These are phyloP conservation scores for Zygoascus ofunaensis DNA, from an alignment of 805 yeast genomes.

Conservation along the genomic window DNA sequence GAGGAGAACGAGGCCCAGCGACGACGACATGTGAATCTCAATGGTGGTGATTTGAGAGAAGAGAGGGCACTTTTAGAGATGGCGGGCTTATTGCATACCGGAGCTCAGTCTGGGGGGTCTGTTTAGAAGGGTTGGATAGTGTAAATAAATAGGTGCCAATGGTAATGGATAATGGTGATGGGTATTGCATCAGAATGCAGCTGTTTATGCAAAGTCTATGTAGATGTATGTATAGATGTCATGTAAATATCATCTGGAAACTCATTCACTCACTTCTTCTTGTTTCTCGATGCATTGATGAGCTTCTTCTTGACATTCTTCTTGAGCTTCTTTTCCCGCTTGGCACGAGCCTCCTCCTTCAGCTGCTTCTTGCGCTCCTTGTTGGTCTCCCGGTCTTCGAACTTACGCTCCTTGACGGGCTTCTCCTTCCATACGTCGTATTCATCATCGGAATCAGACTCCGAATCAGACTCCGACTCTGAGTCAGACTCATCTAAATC, in stretches of 20 bases:
- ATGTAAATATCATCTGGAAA: no score
- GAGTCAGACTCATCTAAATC: slow-evolving; percentile 30
- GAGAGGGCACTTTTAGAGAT: slow-evolving; percentile 78
- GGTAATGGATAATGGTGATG: neutral
- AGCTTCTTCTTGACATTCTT: slow-evolving; percentile 74
- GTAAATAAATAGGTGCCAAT: neutral
- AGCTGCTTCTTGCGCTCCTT: slow-evolving; percentile 64
- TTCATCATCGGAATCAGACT: slow-evolving; percentile 26
- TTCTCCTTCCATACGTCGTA: slow-evolving; percentile 40
- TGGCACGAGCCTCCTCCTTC: slow-evolving; percentile 71
- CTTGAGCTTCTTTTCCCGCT: slow-evolving; percentile 72
- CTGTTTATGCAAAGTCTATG: no score
- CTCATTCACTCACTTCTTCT: neutral
- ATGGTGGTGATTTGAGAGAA: slow-evolving; percentile 50
- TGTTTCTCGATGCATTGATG: slow-evolving; percentile 34
- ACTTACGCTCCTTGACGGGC: slow-evolving; percentile 57
- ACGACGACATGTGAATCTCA: slow-evolving; percentile 59
- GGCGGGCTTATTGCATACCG: slow-evolving; percentile 55
- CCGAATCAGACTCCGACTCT: slow-evolving; percentile 27
- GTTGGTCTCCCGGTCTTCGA: slow-evolving; percentile 70
- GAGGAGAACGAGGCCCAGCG: slow-evolving; percentile 79
- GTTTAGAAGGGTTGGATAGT: slow-evolving; percentile 27
- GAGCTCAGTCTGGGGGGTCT: slow-evolving; percentile 40
- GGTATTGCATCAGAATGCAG: neutral
- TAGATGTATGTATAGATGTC: no score